Conservation (phyloP, 768 basidiomycete genomes). For the Leccinum imitatum region DNA sequence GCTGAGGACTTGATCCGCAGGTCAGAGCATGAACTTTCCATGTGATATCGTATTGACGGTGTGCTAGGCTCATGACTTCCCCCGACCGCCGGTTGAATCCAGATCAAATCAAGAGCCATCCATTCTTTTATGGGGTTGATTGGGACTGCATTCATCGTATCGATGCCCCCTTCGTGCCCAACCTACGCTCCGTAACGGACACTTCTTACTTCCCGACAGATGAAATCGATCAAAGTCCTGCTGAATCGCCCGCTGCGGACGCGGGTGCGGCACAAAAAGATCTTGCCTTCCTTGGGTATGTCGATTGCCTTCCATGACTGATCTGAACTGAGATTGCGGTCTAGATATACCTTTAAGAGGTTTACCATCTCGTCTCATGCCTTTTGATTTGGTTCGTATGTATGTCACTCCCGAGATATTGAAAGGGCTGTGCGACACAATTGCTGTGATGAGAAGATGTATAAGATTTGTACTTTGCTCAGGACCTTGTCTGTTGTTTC, state of each 20-base stretch:
- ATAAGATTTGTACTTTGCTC: constrained; percentile 7
- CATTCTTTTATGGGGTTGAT: constrained; percentile 95
- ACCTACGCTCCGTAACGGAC: constrained; percentile 88
- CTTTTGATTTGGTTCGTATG: constrained; percentile 34
- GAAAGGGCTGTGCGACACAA: background rate
- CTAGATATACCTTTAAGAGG: constrained; percentile 78
- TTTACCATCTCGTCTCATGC: constrained; percentile 64
- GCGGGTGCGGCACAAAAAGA: constrained; percentile 49
- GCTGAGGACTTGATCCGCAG: constrained; percentile 85
- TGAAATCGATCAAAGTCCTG: constrained; percentile 77
- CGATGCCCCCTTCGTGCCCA: constrained; percentile 95
- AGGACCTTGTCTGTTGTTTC: background rate
- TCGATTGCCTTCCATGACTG: constrained; percentile 3
- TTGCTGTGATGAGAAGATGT: background rate
- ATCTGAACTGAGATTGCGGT: constrained; percentile 1
- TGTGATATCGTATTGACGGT: constrained; percentile 6
- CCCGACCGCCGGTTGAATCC: constrained; percentile 74
- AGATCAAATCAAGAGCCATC: constrained; percentile 88
- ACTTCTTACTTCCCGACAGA: constrained; percentile 99
- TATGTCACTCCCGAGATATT: background rate
- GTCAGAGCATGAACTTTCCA: constrained; percentile 39
- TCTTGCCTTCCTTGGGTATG: constrained; percentile 66
- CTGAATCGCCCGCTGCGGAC: constrained; percentile 42
- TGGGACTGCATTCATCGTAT: constrained; percentile 87
- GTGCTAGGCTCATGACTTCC: constrained; percentile 73